Base-by-base conservation (phyloP, 2,329 filamentous ascomycete genomes). In the Mycosphaerella sp. region DNA sequence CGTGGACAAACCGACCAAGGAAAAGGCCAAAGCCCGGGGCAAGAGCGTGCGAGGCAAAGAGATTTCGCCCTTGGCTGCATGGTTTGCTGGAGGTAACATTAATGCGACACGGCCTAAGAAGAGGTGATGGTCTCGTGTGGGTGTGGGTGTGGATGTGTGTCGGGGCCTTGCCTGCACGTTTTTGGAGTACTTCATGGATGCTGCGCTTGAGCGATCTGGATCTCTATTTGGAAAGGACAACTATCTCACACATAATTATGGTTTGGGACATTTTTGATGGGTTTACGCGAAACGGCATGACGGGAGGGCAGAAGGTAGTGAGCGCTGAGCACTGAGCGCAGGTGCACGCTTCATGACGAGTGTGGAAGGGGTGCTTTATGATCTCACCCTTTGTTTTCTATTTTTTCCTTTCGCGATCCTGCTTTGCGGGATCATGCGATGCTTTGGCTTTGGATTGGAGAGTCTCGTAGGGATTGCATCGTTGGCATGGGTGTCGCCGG, bases 21-120 rank as follows among this genome's bases (percentile, higher is more conserved):
- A 51, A 6, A 57, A 56, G 38, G 47, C 55, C 10, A 62, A 64
- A 48, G 52, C 55, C 7, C 62, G 63, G 51, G 52, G 55, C 38
- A 64, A 59, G 53, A 51, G 58, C 23, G 48, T 58, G 23, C 54
- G 49, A 48, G 48, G 59, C 31, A 66, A 64, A 52, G 60, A 64
- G 40, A 56, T 65, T 9, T 58, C 62, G 5, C 57, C 55, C 23
- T 55, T 65, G 14, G 58, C 59, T 39, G 63, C 64, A 17, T 67
- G 65, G 65, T 64, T 67, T 48, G 62, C 60, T 32, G 64, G 64
- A 32, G 63, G 62, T 3, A 52, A 53, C 21, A 34, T 62, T 34
- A 48, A 44, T 23, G 56, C 53, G 53, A 53, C 58, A 4, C 55
- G 55, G 29, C 39, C 54, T 2, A 52, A 54, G 49, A 55, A 53